Evolutionary conservation across 495 filamentous ascomycete species (phyloP).

Genomic region (Hypomontagnella monticulosa): DNA sequence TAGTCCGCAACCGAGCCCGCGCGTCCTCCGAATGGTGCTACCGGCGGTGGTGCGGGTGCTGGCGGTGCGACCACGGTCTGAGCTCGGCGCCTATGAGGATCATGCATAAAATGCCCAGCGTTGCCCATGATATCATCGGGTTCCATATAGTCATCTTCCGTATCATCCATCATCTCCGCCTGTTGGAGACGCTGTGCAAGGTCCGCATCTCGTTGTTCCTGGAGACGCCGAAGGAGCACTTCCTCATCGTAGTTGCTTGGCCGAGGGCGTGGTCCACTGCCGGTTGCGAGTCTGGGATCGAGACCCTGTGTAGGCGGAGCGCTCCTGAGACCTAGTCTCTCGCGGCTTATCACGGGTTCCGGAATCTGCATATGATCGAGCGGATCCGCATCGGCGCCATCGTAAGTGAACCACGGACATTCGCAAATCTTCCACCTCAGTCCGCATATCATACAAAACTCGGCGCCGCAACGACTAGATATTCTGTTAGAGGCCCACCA

Average conservation of each 20-base stretch:
- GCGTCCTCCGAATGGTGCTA: slow-evolving; percentile 50
- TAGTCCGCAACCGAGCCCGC: slow-evolving; percentile 49
- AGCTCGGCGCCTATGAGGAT: slow-evolving; percentile 56
- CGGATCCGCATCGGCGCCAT: slow-evolving; percentile 64
- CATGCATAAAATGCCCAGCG: slow-evolving; percentile 56
- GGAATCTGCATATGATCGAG: slow-evolving; percentile 67
- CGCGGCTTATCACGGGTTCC: slow-evolving; percentile 44
- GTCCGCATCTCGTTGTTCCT: slow-evolving; percentile 67
- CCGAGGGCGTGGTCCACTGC: slow-evolving; percentile 45
- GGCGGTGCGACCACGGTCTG: slow-evolving; percentile 52
- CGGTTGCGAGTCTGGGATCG: slow-evolving; percentile 20
- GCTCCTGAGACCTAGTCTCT: slow-evolving; percentile 33
- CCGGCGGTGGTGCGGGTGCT: slow-evolving; percentile 50
- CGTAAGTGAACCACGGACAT: slow-evolving; percentile 81
- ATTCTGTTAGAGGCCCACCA: slow-evolving; percentile 21
- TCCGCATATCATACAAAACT: slow-evolving; percentile 87
- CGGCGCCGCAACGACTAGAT: slow-evolving; percentile 74
- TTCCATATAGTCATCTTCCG: slow-evolving; percentile 54
- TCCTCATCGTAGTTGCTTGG: slow-evolving; percentile 64
- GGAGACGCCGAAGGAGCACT: slow-evolving; percentile 57
- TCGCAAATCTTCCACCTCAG: slow-evolving; percentile 82
- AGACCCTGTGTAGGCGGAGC: slow-evolving; percentile 16
- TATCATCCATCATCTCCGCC: slow-evolving; percentile 52
- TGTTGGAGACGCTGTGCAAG: slow-evolving; percentile 63
- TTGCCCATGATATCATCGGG: slow-evolving; percentile 51